Percentiles rank a stretch among this genome's conserved stretches.
phyloP scores from a whole-genome alignment of 371 early-diverging fungal species.

The Mortierella sp. region DNA sequence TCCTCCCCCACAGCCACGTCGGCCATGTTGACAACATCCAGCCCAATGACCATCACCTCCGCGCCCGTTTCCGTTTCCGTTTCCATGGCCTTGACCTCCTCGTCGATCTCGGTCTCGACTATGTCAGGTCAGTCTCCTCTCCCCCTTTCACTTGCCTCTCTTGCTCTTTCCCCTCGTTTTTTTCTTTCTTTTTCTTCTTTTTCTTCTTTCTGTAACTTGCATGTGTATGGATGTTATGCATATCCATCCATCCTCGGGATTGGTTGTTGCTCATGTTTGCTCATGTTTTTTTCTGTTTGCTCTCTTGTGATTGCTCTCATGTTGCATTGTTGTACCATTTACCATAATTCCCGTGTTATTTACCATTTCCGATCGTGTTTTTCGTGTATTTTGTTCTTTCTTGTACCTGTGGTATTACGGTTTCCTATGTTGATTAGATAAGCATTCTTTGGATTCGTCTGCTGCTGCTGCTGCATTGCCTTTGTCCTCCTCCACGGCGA shows the following conservation, averaged over 20 bases:
- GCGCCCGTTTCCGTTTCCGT: background rate
- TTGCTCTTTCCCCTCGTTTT: background rate
- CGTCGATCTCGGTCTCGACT: constrained; percentile 8
- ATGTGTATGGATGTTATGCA: background rate
- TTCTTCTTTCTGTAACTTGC: background rate
- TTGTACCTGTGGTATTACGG: too few relatives aligned
- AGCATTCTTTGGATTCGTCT: background rate
- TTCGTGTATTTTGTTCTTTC: too few relatives aligned
- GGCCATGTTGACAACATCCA: background rate
- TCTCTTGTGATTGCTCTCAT: background rate
- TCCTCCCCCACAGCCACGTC: constrained; percentile 1
- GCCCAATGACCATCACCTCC: background rate
- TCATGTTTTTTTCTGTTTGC: background rate
- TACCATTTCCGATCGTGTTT: background rate
- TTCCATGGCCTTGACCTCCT: background rate
- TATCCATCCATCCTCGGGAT: background rate
- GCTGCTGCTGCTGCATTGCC: too few relatives aligned
- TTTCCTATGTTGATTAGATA: background rate
- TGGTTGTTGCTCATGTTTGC: background rate
- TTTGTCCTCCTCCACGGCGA: too few relatives aligned
- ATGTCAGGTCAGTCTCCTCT: constrained; percentile 3
- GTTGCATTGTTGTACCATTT: background rate
- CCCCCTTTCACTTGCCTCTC: background rate
- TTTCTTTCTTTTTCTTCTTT: background rate
- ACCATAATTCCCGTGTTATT: background rate